Conservation (phyloP, 371 early-diverging fungal genomes). For the Gilbertella persicaria region DNA sequence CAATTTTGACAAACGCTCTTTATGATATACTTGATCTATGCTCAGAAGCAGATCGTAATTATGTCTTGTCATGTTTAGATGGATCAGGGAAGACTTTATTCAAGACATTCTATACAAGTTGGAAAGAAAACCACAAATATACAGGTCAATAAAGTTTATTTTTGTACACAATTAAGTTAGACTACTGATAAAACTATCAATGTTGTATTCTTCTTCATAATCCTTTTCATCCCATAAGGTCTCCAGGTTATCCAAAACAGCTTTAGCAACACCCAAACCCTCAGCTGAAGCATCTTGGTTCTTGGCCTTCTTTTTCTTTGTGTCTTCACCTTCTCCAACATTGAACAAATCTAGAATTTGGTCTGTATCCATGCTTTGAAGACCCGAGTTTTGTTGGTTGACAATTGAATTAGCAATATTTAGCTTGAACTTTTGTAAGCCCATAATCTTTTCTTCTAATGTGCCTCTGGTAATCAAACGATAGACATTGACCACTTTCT, state of each 20-base stretch:
- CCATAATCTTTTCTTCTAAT: conserved; percentile 96
- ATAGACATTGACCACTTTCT: conserved; percentile 96
- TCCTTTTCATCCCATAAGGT: conserved; percentile 93
- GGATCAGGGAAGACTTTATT: conserved; percentile 57
- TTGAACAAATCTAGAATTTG: conserved; percentile 93
- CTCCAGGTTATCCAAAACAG: conserved; percentile 83
- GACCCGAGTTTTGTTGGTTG: conserved; percentile 95
- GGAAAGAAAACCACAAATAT: conserved; percentile 63
- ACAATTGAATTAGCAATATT: conserved; percentile 98
- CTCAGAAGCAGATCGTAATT: conserved; percentile 64
- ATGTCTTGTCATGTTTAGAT: conserved; percentile 66
- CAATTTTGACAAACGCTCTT: conserved; percentile 60
- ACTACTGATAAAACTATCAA: conserved; percentile 81
- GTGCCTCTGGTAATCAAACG: conserved; percentile 90
- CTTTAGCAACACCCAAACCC: conserved; percentile 61
- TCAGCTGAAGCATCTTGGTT: conserved; percentile 25
- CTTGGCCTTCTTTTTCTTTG: conserved; percentile 38
- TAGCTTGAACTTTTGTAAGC: conserved; percentile 98
- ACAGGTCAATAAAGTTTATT: conserved; percentile 57
- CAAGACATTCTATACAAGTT: conserved; percentile 58
- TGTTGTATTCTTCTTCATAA: conserved; percentile 89
- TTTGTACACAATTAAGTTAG: conserved; percentile 48
- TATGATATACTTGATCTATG: conserved; percentile 74
- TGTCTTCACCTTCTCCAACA: conserved; percentile 49
- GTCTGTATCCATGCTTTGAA: conserved; percentile 93